Conservation (phyloP, 306 rosid species). For the Begonia fuchsioides region DNA sequence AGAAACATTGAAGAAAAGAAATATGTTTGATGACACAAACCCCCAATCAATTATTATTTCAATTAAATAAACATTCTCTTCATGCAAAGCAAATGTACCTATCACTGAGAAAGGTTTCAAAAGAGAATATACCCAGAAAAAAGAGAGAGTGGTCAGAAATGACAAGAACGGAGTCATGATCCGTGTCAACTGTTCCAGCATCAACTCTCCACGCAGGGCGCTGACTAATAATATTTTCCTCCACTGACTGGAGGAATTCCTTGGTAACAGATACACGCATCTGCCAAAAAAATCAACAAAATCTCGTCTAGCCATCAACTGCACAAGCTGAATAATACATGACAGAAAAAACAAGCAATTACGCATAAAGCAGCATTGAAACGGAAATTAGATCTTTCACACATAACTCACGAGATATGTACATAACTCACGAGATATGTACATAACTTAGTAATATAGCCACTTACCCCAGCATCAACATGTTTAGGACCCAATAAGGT, state of each 20-base stretch:
- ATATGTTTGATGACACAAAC: no score
- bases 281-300: slow-evolving; percentile 16
- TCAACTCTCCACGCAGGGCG: slow-evolving; percentile 83
- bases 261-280: slow-evolving; percentile 34
- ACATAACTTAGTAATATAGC: neutral
- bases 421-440: no score
- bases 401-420: no score
- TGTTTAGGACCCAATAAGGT: slow-evolving; percentile 60
- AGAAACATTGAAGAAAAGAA: slow-evolving; percentile 2
- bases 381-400: no score
- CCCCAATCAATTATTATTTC: no score
- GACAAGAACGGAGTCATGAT: slow-evolving; percentile 47
- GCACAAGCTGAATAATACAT: no score
- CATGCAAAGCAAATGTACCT: no score
- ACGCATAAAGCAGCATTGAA: no score
- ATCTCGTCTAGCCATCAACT: no score
- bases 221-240: slow-evolving; percentile 31
- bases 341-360: no score
- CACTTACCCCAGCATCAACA: slow-evolving; percentile 72
- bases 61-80: no score
- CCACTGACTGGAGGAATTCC: slow-evolving; percentile 50
- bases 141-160: slow-evolving; percentile 80
- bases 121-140: slow-evolving; percentile 29
- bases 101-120: no score
- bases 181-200: slow-evolving; percentile 46